Evolutionary conservation across 176 grass and related monocot species (phyloP).

Genomic region (Cenchrus americanus): DNA sequence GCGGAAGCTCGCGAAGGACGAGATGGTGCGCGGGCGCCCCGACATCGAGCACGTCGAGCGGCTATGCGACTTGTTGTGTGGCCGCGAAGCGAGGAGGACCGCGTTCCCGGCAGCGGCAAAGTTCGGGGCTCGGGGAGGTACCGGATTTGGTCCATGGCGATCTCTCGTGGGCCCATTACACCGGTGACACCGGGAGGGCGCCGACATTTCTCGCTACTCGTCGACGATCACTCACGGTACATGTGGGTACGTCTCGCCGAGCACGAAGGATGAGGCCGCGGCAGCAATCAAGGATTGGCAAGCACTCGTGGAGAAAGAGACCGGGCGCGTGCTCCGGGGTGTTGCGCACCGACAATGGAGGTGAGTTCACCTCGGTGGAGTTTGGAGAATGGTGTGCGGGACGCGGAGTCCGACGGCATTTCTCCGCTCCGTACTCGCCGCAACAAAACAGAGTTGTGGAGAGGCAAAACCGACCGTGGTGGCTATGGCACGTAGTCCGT

Average conservation of each 20-base stretch:
- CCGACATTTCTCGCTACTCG: background rate
- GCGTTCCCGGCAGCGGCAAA: background rate
- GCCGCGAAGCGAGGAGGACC: background rate
- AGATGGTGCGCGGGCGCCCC: background rate
- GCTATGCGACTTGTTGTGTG: background rate
- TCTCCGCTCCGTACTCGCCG: no score
- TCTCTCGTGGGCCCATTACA: no score
- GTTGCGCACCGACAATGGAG: background rate
- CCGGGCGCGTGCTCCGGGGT: background rate
- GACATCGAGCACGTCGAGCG: background rate
- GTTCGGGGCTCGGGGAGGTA: fast-evolving
- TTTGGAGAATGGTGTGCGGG: background rate
- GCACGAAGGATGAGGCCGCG: no score
- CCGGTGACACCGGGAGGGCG: background rate
- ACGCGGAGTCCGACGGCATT: no score
- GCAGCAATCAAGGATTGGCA: background rate
- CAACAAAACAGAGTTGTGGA: no score
- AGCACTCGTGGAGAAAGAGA: background rate
- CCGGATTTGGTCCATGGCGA: background rate
- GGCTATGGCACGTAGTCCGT: no score
- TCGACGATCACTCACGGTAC: background rate
- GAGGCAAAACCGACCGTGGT: no score
- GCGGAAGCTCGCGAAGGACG: background rate
- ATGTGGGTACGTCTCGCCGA: background rate
- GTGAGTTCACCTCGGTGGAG: background rate